phyloP scores from a whole-genome alignment of 2,329 filamentous ascomycete genomes.

The Pseudogymnoascus sp. region DNA sequence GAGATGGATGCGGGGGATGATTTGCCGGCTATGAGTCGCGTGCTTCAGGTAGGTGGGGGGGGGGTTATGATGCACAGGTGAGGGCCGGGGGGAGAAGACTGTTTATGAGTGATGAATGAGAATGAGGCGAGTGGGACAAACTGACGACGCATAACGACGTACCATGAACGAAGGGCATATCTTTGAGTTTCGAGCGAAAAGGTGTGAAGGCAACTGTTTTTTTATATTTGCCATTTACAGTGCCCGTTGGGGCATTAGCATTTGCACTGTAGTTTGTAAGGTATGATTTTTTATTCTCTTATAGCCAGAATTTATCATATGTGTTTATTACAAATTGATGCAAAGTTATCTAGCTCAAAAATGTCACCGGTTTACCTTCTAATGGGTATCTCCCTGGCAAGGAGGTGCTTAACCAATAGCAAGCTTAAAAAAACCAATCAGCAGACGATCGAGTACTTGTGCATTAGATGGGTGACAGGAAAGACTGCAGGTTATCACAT shows the following conservation, averaged over 20 bases:
- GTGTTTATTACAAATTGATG: background rate
- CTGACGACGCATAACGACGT: background rate
- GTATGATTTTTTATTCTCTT: background rate
- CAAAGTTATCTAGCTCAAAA: too few relatives aligned
- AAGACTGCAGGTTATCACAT: too few relatives aligned
- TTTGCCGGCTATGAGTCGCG: slow-evolving; percentile 38
- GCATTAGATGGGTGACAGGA: too few relatives aligned
- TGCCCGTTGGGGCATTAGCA: background rate
- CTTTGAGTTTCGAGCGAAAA: background rate
- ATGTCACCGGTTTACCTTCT: too few relatives aligned
- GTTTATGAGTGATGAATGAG: background rate
- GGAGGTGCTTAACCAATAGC: too few relatives aligned
- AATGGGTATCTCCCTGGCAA: too few relatives aligned
- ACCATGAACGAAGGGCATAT: background rate
- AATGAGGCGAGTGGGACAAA: background rate
- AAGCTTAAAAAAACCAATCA: too few relatives aligned
- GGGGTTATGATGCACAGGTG: background rate
- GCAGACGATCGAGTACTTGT: too few relatives aligned
- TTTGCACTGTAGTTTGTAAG: background rate
- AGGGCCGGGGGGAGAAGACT: background rate
- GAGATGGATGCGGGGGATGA: slow-evolving; percentile 32
- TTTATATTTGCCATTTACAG: background rate
- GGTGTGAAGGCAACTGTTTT: background rate
- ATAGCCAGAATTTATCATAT: background rate
- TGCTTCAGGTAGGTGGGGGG: background rate